These are phyloP conservation scores for Cystobasidium slooffiae DNA, from an alignment of 1,284 basidiomycete species.

Conservation along the genomic window DNA sequence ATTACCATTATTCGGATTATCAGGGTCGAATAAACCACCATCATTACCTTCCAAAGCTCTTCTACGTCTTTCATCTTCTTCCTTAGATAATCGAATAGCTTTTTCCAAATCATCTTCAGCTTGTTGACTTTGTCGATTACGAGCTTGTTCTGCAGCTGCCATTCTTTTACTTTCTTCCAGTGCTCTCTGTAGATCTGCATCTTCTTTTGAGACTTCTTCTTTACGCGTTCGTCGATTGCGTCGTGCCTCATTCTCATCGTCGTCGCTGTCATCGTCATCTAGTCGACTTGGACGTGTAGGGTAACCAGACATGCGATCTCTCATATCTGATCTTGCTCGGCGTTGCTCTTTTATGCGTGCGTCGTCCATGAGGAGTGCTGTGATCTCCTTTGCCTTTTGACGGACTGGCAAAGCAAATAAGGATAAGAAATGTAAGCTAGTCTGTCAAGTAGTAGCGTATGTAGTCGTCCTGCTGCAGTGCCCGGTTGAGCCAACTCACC, in stretches of 20 bases:
- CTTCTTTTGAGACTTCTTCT: slow-evolving; percentile 52
- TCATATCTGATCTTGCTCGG: slow-evolving; percentile 82
- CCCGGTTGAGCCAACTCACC: slow-evolving; percentile 57
- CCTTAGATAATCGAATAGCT: slow-evolving; percentile 75
- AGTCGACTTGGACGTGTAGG: slow-evolving; percentile 55
- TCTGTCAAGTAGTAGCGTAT: background rate
- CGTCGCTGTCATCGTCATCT: slow-evolving; percentile 55
- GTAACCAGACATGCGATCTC: slow-evolving; percentile 82
- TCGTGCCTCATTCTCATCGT: slow-evolving; percentile 46
- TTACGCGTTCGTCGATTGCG: slow-evolving; percentile 19
- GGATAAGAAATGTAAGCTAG: background rate
- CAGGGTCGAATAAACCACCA: slow-evolving; percentile 56
- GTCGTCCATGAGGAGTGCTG: slow-evolving; percentile 91
- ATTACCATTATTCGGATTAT: slow-evolving; percentile 22
- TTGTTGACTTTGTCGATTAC: slow-evolving; percentile 53
- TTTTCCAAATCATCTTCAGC: slow-evolving; percentile 88
- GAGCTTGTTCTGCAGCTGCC: slow-evolving; percentile 55
- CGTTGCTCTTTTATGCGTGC: slow-evolving; percentile 82
- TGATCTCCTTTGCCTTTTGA: slow-evolving; percentile 99
- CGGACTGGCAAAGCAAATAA: slow-evolving; percentile 62
- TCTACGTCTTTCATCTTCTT: slow-evolving; percentile 68
- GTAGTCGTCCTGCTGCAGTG: background rate
- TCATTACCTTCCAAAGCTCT: slow-evolving; percentile 71
- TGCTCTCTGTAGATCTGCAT: slow-evolving; percentile 64
- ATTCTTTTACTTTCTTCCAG: slow-evolving; percentile 57